Conservation (phyloP, 2,329 filamentous ascomycete species). For the Pseudogymnoascus sp. region DNA sequence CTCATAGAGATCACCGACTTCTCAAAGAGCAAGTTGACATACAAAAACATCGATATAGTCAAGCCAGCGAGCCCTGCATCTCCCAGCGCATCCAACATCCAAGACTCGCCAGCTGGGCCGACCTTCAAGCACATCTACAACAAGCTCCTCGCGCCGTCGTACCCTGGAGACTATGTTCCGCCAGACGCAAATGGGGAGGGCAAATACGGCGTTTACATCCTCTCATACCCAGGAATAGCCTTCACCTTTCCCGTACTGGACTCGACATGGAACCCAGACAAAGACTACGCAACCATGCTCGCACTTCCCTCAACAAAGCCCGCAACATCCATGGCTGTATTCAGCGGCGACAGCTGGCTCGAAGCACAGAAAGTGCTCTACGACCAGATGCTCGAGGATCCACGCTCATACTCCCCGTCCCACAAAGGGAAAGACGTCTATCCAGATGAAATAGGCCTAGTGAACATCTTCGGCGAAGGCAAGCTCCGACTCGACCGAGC, state of each 20-base stretch:
- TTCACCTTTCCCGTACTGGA: conserved; percentile 79
- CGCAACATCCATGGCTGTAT: conserved; percentile 83
- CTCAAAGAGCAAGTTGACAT: conserved; percentile 71
- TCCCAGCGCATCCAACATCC: conserved; percentile 23
- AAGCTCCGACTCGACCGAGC: conserved; percentile 70
- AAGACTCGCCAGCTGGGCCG: conserved; percentile 47
- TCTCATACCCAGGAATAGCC: conserved; percentile 90
- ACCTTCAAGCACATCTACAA: conserved; percentile 88
- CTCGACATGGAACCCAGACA: conserved; percentile 64
- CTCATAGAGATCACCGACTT: conserved; percentile 90
- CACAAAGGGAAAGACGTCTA: conserved; percentile 67
- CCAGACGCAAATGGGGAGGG: conserved; percentile 44
- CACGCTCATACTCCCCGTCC: conserved; percentile 58
- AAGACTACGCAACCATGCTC: conserved; percentile 79
- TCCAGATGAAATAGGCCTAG: conserved; percentile 81
- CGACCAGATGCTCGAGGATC: conserved; percentile 63
- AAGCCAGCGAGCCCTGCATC: conserved; percentile 43
- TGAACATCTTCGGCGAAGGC: conserved; percentile 71
- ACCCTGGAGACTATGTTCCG: conserved; percentile 83
- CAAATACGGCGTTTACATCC: conserved; percentile 66
- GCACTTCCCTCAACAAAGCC: conserved; percentile 69
- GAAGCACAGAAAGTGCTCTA: conserved; percentile 71
- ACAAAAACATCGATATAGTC: conserved; percentile 72
- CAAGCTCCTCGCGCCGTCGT: conserved; percentile 85
- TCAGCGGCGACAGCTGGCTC: conserved; percentile 83